Evolutionary conservation across 257 asterid genomes (phyloP), one percentile per base, ranked within the genome.

Genomic region (Solanum peruvianum): DNA sequence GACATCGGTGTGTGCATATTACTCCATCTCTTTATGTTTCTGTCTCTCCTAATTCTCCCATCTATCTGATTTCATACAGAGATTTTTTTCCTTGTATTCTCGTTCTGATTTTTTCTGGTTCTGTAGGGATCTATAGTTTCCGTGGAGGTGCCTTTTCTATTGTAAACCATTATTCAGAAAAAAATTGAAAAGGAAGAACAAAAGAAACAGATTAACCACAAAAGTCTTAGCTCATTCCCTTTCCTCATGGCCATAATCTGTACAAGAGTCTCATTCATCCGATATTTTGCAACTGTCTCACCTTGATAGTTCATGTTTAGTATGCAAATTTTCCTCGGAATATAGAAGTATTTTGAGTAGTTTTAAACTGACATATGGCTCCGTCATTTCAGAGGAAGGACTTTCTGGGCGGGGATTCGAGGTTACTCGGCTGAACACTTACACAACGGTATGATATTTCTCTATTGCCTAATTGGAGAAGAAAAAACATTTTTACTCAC

Each of bases 361-460:
- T 18, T 7, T 16, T 80, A 9, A 47, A 47, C 44, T 76, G 29
- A 47, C 44, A 47, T 9, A 47, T 41, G 44, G 15, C 85, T 47
- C 39, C 52, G 47, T 87, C 87, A 67, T 91, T 89, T 87, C 96
- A 97, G 99, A 94, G 91, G 98, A 94, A 73, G 99, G 98, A 89
- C 99, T 97, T 69, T 87, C 90, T 2, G 92, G 86, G 88, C 99
- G 99, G 85, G 99, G 99, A 85, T 97, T 97, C 83, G 94, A 92
- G 89, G 99, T 97, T 87, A 92, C 93, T 88, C 92, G 99, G 88
- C 91, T 97, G 87, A 95, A 97, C 90, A 97, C 99, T 9, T 97
- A 97, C 91, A 94, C 99, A 72, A 97, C 99, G 96, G 99, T 97
- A 93, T 52, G 84, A 69, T 75, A 62, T 86, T 88, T 85, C 62